Evolutionary conservation across 2,329 filamentous ascomycete genomes (phyloP), one percentile per base, ranked within the genome.

Genomic region (Beauveria sp.): DNA sequence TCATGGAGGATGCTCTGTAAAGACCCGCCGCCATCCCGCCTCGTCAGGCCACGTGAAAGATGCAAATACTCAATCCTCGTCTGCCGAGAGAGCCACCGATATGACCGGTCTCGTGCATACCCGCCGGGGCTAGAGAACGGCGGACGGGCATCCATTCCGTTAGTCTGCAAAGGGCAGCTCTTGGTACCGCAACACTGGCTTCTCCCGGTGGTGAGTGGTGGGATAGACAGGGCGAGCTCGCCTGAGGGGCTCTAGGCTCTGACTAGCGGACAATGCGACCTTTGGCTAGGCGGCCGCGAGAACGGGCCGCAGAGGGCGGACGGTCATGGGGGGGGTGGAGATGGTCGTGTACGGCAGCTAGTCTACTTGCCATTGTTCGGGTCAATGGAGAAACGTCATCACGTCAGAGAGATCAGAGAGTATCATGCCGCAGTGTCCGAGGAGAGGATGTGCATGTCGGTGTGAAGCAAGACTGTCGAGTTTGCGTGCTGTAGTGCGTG

Each of bases 271-370:
- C 5, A 50, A 51, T 43, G 46, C 42, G n/a, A 38, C 45, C 42
- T 42, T 61, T 38, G 60, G 62, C 62, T 61, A 18, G 60, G 26
- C 66, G 64, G 64, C 61, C 69, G 65, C 63, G 68, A 66, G 64
- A 65, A 67, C 65, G 65, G 69, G 70, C 68, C 70, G 69, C 65
- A 64, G 65, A 65, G 63, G 65, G 64, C 62, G 52, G 51, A 52
- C 26, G 38, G 57, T 53, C 38, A 40, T 31, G 57, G 62, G 62
- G 62, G 52, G 50, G 58, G 62, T 54, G 64, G 53, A 60, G 62
- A 62, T 62, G 64, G 40, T n/a, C 26, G 14, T 38, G 20, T 22
- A 9, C 8, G 31, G 31, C 28, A 20, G 20, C 20, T 4, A 18
- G 18, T n/a, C 18, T 46, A 24, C 14, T 40, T 24, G 38, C 3